Conservation (phyloP, 2,329 filamentous ascomycete species). For the Sarocladium strictum region DNA sequence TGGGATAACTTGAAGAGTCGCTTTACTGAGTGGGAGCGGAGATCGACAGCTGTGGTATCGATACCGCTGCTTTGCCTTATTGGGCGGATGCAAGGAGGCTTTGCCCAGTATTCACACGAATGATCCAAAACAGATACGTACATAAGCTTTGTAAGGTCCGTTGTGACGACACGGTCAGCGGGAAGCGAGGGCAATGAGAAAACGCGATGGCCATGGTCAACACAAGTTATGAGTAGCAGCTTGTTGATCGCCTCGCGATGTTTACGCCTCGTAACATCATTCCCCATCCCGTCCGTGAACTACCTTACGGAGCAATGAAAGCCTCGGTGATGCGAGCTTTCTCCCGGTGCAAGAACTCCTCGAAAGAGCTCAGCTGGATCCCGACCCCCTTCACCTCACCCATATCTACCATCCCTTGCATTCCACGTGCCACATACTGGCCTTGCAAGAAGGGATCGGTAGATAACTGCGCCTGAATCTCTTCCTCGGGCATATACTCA, state of each 20-base stretch:
- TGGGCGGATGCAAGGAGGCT: not conserved
- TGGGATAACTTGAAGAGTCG: too few relatives aligned
- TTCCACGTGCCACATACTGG: conserved; percentile 13
- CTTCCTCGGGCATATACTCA: conserved; percentile 33
- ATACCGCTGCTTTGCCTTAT: not conserved
- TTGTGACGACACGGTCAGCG: too few relatives aligned
- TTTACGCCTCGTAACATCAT: too few relatives aligned
- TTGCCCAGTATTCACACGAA: not conserved
- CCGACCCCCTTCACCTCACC: conserved; percentile 29
- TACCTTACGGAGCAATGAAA: conserved; percentile 13
- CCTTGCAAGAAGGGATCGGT: conserved; percentile 31
- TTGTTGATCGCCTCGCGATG: too few relatives aligned
- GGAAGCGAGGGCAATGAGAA: too few relatives aligned
- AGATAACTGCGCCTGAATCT: conserved; percentile 27
- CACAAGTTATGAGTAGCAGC: too few relatives aligned
- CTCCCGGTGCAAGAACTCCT: conserved; percentile 36
- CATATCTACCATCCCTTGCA: conserved; percentile 31
- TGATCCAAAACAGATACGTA: not conserved
- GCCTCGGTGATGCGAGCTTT: conserved; percentile 24
- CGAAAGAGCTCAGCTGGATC: conserved; percentile 35
- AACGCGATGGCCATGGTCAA: too few relatives aligned
- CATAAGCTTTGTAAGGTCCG: not conserved
- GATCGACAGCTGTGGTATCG: not conserved
- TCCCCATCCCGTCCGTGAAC: too few relatives aligned
- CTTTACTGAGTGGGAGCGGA: too few relatives aligned